Evolutionary conservation across 106 monocot genomes (phyloP).

Genomic region (Acorus gramineus): DNA sequence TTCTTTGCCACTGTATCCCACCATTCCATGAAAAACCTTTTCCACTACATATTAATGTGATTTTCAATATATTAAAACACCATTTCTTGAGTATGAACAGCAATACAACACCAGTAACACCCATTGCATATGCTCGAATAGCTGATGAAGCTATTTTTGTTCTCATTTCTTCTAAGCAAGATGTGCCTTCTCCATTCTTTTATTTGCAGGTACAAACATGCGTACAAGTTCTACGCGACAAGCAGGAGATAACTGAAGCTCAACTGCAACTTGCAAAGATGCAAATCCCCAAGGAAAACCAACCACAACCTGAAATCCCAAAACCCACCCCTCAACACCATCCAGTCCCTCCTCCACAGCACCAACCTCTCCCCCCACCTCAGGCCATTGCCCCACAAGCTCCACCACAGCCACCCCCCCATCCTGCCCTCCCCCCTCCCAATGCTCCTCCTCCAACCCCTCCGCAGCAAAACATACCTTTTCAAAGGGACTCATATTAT

Average conservation of each 20-base stretch:
- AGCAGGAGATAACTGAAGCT: conserved; percentile 63
- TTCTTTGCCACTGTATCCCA: too few species aligned
- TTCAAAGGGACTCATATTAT: conserved; percentile 5
- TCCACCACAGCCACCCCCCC: conserved; percentile 2
- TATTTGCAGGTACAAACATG: conserved; percentile 57
- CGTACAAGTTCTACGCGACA: conserved; percentile 67
- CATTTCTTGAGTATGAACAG: too few species aligned
- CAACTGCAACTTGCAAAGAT: conserved; percentile 53
- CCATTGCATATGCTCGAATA: too few species aligned
- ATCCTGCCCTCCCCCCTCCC: background rate
- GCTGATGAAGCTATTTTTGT: too few species aligned
- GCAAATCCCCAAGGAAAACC: conserved; percentile 28
- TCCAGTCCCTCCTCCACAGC: background rate
- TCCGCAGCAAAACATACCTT: conserved; percentile 16
- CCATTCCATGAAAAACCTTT: too few species aligned
- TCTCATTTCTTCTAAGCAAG: background rate
- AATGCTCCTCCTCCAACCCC: conserved; percentile 4
- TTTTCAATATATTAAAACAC: too few species aligned
- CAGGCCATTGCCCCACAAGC: conserved; percentile 12
- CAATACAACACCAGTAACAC: too few species aligned
- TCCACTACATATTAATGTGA: too few species aligned
- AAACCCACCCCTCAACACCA: background rate
- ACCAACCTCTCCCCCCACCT: conserved; percentile 13
- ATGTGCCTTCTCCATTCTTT: background rate
- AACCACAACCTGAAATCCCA: conserved; percentile 11